Base-by-base conservation (phyloP, 2,329 filamentous ascomycete genomes). In the Penicillium capsulatum region DNA sequence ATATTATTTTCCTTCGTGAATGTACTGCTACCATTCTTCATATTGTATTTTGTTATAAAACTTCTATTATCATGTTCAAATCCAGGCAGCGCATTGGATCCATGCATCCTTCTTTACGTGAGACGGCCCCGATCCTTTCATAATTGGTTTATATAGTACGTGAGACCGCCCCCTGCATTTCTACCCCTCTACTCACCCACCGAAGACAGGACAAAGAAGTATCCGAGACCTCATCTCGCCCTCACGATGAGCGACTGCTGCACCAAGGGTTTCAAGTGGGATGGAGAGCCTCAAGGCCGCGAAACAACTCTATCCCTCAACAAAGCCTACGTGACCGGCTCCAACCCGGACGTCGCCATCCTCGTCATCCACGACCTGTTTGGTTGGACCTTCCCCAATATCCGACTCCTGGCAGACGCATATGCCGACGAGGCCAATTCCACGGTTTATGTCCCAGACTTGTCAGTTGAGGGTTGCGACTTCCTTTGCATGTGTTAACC, bases 391-490 rank as follows among this genome's bases (percentile, higher is more conserved):
- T 70, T 71, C 34, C 51, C 55, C 17, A 75, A 75, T 44, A 45
- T 59, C 24, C 64, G 71, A 1, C 54, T 75, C 1, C 57, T 75
- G 1, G 70, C 71, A 1, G 72, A 75, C 38, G 62, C 70, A 50
- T 74, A 67, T 42, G 70, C 72, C 3, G 51, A 53, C 11, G 68
- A 74, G 45, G 59, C 57, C n/a, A 54, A 66, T 24, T 70, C 64
- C 0, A 74, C 70, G 2, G 70, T 73, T 19, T 75, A 71, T 48
- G 44, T 74, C 0, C 61, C 60, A 7, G 59, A 65, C 31, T 60
- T 65, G 45, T 48, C 31, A 48, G 42, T 24, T 6, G 9, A 22
- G n/a, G 5, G 9, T 22, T 17, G 7, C 7, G 17, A 3, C 9
- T 15, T 16, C n/a, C 26, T 2, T 8, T 13, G 28, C 8, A 28